phyloP scores from a whole-genome alignment of 345 rosid genomes.

The Pugionium dolabratum region DNA sequence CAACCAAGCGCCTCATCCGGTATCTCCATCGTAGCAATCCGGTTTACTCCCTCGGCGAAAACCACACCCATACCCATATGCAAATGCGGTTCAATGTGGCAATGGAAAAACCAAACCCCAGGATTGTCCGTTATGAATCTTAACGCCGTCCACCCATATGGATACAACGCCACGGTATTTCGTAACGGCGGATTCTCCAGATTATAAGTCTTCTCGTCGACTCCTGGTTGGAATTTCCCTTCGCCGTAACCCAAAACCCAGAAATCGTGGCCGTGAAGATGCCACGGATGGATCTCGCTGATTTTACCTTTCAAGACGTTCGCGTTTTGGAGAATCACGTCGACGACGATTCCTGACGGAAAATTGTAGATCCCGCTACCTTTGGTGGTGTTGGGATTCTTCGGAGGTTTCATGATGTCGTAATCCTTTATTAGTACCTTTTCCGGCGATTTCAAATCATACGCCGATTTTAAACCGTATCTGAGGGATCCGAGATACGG shows the following conservation, averaged over 20 bases:
- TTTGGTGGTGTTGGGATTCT: slow-evolving; percentile 48
- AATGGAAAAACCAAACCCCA: slow-evolving; percentile 94
- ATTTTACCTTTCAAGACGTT: slow-evolving; percentile 39
- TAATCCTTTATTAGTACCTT: slow-evolving; percentile 38
- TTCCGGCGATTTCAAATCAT: slow-evolving; percentile 45
- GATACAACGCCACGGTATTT: slow-evolving; percentile 66
- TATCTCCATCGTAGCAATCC: slow-evolving; percentile 41
- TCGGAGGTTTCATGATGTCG: slow-evolving; percentile 52
- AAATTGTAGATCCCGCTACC: slow-evolving; percentile 59
- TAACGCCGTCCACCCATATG: slow-evolving; percentile 85
- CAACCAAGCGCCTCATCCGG: slow-evolving; percentile 56
- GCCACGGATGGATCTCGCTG: slow-evolving; percentile 89
- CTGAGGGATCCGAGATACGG: slow-evolving; percentile 73
- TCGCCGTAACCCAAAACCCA: slow-evolving; percentile 85
- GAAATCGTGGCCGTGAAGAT: slow-evolving; percentile 81
- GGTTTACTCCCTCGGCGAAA: slow-evolving; percentile 58
- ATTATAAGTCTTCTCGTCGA: slow-evolving; percentile 50
- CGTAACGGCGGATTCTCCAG: slow-evolving; percentile 63
- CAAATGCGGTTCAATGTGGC: slow-evolving; percentile 92
- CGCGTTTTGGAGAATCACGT: slow-evolving; percentile 75
- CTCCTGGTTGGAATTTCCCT: slow-evolving; percentile 46
- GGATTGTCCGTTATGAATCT: slow-evolving; percentile 80
- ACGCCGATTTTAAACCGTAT: slow-evolving; percentile 42
- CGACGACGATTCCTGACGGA: slow-evolving; percentile 48
- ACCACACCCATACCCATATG: slow-evolving; percentile 95